Evolutionary conservation across 2,329 filamentous ascomycete species (phyloP).

Genomic region (Didymella segeticola): DNA sequence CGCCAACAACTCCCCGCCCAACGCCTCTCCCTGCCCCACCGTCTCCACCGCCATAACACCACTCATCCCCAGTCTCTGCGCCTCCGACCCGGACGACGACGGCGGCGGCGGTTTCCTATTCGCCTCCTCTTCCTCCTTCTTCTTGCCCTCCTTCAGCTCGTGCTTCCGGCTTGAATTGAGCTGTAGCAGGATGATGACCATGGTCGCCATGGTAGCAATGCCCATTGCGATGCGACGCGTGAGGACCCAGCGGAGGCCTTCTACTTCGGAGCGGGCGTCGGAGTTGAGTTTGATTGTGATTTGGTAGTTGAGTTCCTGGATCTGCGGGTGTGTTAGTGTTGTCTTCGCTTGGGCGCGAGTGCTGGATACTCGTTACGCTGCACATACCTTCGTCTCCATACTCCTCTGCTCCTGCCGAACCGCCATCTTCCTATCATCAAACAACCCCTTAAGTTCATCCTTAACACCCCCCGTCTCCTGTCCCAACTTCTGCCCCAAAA

Average conservation of each 20-base stretch:
- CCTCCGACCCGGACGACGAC: conserved; percentile 1
- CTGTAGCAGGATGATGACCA: conserved; percentile 15
- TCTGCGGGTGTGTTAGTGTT: conserved; percentile 56
- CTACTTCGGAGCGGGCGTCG: conserved; percentile 89
- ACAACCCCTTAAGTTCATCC: conserved; percentile 93
- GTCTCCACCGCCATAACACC: neutral
- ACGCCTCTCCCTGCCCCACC: conserved; percentile 24
- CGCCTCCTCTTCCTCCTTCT: conserved; percentile 44
- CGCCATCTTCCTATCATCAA: conserved; percentile 93
- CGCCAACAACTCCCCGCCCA: conserved; percentile 42
- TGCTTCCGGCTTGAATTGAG: conserved; percentile 30
- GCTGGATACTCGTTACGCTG: no score
- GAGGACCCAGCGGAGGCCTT: conserved; percentile 86
- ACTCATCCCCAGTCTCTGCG: neutral
- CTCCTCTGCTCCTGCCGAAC: conserved; percentile 86
- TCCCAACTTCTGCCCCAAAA: conserved; percentile 80
- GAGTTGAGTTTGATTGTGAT: conserved; percentile 90
- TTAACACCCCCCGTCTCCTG: conserved; percentile 84
- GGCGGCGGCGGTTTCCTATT: conserved; percentile 10
- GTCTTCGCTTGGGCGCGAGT: neutral
- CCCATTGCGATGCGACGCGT: conserved; percentile 68
- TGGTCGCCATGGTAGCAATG: conserved; percentile 33
- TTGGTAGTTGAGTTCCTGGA: conserved; percentile 95
- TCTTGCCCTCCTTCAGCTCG: conserved; percentile 48
- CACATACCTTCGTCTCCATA: conserved; percentile 76